Base-by-base conservation (phyloP, 257 asterid species). In the Petunia secreta region DNA sequence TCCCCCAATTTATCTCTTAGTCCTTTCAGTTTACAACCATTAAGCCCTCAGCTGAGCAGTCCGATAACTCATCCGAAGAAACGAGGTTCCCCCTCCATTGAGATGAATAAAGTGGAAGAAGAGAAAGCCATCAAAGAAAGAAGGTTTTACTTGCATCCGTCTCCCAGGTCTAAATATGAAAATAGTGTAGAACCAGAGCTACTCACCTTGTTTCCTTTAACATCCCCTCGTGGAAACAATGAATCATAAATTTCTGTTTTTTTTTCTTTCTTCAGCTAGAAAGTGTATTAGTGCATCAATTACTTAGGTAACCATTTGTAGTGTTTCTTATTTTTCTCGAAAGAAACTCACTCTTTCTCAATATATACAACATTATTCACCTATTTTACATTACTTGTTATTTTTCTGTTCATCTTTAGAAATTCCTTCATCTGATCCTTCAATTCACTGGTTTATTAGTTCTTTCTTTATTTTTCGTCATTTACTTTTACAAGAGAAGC, bases 201-300 rank as follows among this genome's bases (percentile, higher is more conserved):
- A 54, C 91, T 87, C 6, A 62, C 86, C 36, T 80, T 85, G 84
- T 87, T 87, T 78, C 89, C 89, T 14, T 63, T 83, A 5, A 79
- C 75, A 6, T 82, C 85, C 0, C 87, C 87, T 25, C 55, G 14
- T 67, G 55, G 55, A 67, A 67, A 41, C 55, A 43, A 67, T 7
- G 14, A 11, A 66, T 40, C 38, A 10, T 3, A 37, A 41, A 25
- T 25, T 25, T 8, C 75, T 3, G 41, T 68, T 41, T 0, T 8
- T 8, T 68, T 44, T n/a, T 44, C 8, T 68, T 65, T 65, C 0
- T 65, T 15, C n/a, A 65, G 3, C 14, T 66, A 66, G 8, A 4
- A 55, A 15, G 16, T 53, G 4, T 53, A 53, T 5, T 53, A 11
- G 4, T 52, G 10, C 11, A 53, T 52, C 57, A 52, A 52, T 52